These are phyloP conservation scores for Macrocystidia cucumis DNA, from an alignment of 1,284 basidiomycete genomes.

Conservation along the genomic window DNA sequence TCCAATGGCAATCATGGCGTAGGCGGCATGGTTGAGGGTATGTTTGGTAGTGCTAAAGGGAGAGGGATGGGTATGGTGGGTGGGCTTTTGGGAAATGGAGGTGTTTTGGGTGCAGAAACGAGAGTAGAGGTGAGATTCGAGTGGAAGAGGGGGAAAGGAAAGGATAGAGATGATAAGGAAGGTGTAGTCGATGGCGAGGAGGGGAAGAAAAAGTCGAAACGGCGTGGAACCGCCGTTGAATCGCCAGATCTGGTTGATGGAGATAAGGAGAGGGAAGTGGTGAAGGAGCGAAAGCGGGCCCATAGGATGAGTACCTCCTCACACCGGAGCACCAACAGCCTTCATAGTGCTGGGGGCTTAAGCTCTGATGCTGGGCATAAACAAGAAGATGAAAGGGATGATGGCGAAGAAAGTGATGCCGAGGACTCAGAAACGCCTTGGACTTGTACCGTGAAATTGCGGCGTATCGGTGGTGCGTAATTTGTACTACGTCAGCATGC, in stretches of 20 bases:
- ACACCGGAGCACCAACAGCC: slow-evolving; percentile 16
- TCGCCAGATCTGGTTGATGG: slow-evolving; percentile 10
- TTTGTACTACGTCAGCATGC: too few species aligned
- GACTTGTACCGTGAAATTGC: slow-evolving; percentile 72
- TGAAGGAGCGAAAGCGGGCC: slow-evolving; percentile 3
- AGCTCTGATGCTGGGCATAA: slow-evolving; percentile 14
- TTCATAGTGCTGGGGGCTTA: slow-evolving; percentile 8
- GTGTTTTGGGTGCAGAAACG: slow-evolving; percentile 14
- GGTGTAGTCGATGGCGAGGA: slow-evolving; percentile 9
- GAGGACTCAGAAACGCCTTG: slow-evolving; percentile 96
- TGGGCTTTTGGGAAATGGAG: slow-evolving; percentile 9
- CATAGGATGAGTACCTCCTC: slow-evolving; percentile 16
- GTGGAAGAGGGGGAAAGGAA: slow-evolving; percentile 52
- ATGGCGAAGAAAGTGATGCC: slow-evolving; percentile 75
- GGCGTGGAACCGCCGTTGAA: too few species aligned
- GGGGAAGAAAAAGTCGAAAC: slow-evolving; percentile 9
- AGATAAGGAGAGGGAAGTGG: slow-evolving; percentile 11
- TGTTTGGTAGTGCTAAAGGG: slow-evolving; percentile 17
- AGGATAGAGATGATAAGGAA: slow-evolving; percentile 15
- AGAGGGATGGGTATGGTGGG: slow-evolving; percentile 11
- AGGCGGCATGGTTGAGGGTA: slow-evolving; percentile 20
- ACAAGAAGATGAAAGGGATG: slow-evolving; percentile 28
- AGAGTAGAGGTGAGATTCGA: slow-evolving; percentile 66
- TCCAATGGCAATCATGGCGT: slow-evolving; percentile 12
- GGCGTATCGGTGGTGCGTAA: slow-evolving; percentile 21